Evolutionary conservation across 2,329 filamentous ascomycete species (phyloP).

Genomic region (Daldinia sp.): DNA sequence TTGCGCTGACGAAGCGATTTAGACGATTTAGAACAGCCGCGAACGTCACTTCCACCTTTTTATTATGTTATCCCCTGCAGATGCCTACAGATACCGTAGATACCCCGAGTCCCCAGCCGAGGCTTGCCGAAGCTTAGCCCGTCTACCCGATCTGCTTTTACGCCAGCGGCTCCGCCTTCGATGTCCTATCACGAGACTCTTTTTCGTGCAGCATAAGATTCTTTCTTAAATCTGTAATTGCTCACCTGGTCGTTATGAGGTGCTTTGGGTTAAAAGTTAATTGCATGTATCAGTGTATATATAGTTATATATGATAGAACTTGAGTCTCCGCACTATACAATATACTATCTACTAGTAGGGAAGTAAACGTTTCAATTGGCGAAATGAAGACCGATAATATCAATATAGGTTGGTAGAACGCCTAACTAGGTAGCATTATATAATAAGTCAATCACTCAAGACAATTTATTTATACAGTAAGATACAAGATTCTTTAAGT

Average conservation of each 20-base stretch:
- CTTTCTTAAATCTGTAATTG: not conserved
- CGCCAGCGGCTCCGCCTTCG: not conserved
- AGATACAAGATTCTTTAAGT: too few species aligned
- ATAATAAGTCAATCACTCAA: too few species aligned
- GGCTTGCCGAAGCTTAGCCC: constrained; percentile 42
- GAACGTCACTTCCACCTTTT: constrained; percentile 42
- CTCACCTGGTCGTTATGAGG: not conserved
- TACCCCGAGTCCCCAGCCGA: constrained; percentile 40
- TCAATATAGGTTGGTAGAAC: too few species aligned
- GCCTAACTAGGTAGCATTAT: too few species aligned
- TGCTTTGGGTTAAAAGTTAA: not conserved
- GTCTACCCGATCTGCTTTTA: constrained; percentile 19
- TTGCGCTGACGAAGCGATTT: constrained; percentile 24
- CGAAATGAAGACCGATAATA: not conserved
- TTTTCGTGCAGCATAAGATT: not conserved
- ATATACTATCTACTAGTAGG: not conserved
- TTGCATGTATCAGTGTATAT: not conserved
- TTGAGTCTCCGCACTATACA: too few species aligned
- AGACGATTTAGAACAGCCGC: constrained; percentile 27
- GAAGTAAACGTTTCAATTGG: not conserved
- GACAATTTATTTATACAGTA: too few species aligned
- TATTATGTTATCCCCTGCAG: constrained; percentile 28
- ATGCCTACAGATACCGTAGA: not conserved
- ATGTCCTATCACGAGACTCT: constrained; percentile 25
- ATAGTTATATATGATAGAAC: not conserved